Conservation (phyloP, 2,329 filamentous ascomycete species). For the Penicillium brasilianum region DNA sequence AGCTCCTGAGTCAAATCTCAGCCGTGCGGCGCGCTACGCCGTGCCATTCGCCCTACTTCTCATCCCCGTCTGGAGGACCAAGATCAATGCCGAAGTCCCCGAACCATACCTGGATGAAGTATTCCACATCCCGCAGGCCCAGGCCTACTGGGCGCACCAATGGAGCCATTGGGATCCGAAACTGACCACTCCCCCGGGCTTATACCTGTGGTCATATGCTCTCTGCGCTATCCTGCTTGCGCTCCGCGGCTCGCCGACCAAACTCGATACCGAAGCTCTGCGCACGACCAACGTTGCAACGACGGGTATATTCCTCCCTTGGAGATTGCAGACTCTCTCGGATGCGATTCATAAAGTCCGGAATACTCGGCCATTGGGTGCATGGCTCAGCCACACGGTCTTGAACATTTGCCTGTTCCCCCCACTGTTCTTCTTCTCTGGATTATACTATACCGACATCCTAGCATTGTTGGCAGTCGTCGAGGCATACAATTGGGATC, state of each 20-base stretch:
- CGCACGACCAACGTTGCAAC: slow-evolving; percentile 47
- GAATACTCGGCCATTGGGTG: slow-evolving; percentile 37
- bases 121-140: slow-evolving; percentile 82
- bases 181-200: slow-evolving; percentile 91
- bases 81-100: slow-evolving; percentile 56
- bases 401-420: slow-evolving; percentile 86
- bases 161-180: slow-evolving; percentile 91
- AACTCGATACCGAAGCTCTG: slow-evolving; percentile 41
- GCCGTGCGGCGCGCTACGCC: slow-evolving; percentile 44
- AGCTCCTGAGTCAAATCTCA: slow-evolving; percentile 38
- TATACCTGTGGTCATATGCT: slow-evolving; percentile 66
- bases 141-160: slow-evolving; percentile 77
- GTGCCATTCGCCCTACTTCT: slow-evolving; percentile 42
- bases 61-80: slow-evolving; percentile 48
- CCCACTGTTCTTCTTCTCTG: slow-evolving; percentile 93
- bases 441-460: slow-evolving; percentile 92
- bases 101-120: slow-evolving; percentile 64
- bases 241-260: slow-evolving; percentile 36
- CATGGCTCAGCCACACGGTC: slow-evolving; percentile 54
- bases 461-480: slow-evolving; percentile 79
- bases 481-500: slow-evolving; percentile 63
- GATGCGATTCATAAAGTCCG: slow-evolving; percentile 50
- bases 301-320: slow-evolving; percentile 46
- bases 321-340: slow-evolving; percentile 59
- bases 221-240: slow-evolving; percentile 31